Conservation (phyloP, 164 flowering plant genomes). For the Vitis riparia region DNA sequence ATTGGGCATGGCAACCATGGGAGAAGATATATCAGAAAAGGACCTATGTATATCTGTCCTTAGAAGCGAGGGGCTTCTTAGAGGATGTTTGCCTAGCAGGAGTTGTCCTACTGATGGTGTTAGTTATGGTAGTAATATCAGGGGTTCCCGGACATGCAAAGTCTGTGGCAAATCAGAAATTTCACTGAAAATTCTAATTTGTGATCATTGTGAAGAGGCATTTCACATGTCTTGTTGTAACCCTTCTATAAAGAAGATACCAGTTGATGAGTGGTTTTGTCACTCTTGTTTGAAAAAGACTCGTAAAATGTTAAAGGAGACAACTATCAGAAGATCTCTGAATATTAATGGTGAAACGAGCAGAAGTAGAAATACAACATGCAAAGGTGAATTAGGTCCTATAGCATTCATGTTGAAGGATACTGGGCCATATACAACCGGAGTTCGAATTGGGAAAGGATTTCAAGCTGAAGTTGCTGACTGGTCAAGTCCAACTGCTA, state of each 20-base stretch:
- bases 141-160: slow-evolving; percentile 47
- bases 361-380: slow-evolving; percentile 23
- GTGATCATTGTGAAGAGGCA: slow-evolving; percentile 82
- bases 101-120: slow-evolving; percentile 16
- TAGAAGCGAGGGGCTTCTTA: slow-evolving; percentile 45
- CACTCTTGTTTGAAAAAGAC: slow-evolving; percentile 60
- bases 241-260: slow-evolving; percentile 46
- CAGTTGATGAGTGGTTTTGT: slow-evolving; percentile 77
- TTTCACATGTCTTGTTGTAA: slow-evolving; percentile 71
- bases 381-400: slow-evolving; percentile 30
- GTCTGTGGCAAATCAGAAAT: slow-evolving; percentile 44
- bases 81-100: slow-evolving; percentile 8
- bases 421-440: slow-evolving; percentile 48
- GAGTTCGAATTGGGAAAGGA: slow-evolving; percentile 75
- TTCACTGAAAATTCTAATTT: slow-evolving; percentile 58
- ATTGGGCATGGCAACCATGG: slow-evolving; percentile 21
- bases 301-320: slow-evolving; percentile 37
- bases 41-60: slow-evolving; percentile 54
- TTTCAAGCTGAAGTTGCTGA: slow-evolving; percentile 84
- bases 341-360: slow-evolving; percentile 21
- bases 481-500: slow-evolving; percentile 64
- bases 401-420: slow-evolving; percentile 67
- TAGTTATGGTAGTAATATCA: slow-evolving; percentile 11
- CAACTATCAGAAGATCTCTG: slow-evolving; percentile 16
- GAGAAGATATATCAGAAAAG: slow-evolving; percentile 33